Evolutionary conservation across 495 filamentous ascomycete genomes (phyloP).

Genomic region (Penicillium argentinense): DNA sequence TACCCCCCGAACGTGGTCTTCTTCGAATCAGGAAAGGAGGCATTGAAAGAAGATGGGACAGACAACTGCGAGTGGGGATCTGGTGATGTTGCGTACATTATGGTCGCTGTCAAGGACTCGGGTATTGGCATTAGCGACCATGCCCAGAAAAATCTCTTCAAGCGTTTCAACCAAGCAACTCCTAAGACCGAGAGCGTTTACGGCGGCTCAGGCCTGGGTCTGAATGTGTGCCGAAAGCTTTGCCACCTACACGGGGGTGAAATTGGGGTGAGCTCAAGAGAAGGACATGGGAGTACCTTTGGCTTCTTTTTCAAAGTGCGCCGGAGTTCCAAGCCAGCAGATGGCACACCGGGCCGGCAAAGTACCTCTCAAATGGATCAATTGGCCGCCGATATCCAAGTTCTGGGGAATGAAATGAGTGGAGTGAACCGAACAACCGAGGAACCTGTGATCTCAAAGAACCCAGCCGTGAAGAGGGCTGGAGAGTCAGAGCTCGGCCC

Average conservation of each 20-base stretch:
- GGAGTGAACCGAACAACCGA: too few relatives aligned
- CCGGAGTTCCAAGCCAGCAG: slow-evolving; percentile 27
- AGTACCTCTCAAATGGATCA: slow-evolving; percentile 16
- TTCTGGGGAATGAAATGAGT: too few relatives aligned
- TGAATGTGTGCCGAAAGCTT: slow-evolving; percentile 78
- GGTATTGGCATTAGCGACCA: slow-evolving; percentile 73
- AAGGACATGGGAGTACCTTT: slow-evolving; percentile 77
- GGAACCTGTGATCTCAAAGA: too few relatives aligned
- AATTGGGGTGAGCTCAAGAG: slow-evolving; percentile 72
- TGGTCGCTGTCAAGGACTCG: slow-evolving; percentile 74
- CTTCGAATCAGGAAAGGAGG: slow-evolving; percentile 45
- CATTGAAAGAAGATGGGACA: slow-evolving; percentile 43
- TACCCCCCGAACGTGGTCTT: slow-evolving; percentile 50
- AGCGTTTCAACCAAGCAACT: slow-evolving; percentile 77
- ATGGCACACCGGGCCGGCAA: slow-evolving; percentile 8
- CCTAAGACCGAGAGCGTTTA: slow-evolving; percentile 79
- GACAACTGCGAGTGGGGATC: slow-evolving; percentile 61
- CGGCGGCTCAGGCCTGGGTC: slow-evolving; percentile 77
- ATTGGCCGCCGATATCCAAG: slow-evolving; percentile 21
- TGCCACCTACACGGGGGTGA: slow-evolving; percentile 82
- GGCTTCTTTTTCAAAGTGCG: slow-evolving; percentile 75
- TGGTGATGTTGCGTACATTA: slow-evolving; percentile 67
- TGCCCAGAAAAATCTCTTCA: slow-evolving; percentile 74
- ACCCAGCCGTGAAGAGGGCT: too few relatives aligned
- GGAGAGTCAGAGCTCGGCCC: too few relatives aligned